Evolutionary conservation across 192 early-diverging fungal genomes (phyloP).

Genomic region (Radiomyces spectabilis): DNA sequence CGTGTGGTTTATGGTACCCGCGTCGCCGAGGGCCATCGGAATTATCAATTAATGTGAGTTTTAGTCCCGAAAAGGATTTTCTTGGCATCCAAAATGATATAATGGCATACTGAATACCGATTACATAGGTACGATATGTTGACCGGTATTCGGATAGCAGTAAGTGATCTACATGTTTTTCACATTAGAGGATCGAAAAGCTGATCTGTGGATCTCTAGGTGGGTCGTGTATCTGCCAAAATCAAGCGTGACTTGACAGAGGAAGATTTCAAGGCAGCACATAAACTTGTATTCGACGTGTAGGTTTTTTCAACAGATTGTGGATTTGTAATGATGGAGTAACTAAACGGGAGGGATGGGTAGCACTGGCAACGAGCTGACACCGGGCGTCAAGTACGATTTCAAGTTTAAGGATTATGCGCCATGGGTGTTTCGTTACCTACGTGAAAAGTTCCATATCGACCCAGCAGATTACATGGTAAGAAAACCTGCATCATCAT

Average conservation of each 20-base stretch:
- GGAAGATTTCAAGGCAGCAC: conserved; percentile 80
- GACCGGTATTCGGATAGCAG: no score
- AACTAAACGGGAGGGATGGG: no score
- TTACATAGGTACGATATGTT: no score
- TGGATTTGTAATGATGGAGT: no score
- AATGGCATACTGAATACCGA: conserved; percentile 8
- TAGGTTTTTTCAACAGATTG: no score
- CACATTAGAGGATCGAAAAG: no score
- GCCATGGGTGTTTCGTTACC: conserved; percentile 91
- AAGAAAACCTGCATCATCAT: conserved; percentile 1
- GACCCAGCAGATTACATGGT: conserved; percentile 92
- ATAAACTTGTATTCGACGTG: conserved; percentile 97
- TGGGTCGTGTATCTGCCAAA: conserved; percentile 84
- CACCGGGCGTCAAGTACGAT: conserved; percentile 91
- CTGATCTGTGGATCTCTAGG: no score
- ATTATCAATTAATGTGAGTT: conserved; percentile 85
- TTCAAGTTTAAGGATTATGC: conserved; percentile 99
- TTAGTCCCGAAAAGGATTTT: no score
- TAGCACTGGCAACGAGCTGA: conserved; percentile 88
- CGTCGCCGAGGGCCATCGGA: conserved; percentile 89
- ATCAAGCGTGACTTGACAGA: conserved; percentile 57
- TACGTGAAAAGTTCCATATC: conserved; percentile 83
- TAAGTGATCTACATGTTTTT: no score
- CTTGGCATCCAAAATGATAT: no score
- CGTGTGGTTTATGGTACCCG: conserved; percentile 64